Percentiles rank a stretch among this genome's conserved stretches.
Conservation (phyloP, 2,329 filamentous ascomycete genomes). For the Phialemoniopsis sp. region DNA sequence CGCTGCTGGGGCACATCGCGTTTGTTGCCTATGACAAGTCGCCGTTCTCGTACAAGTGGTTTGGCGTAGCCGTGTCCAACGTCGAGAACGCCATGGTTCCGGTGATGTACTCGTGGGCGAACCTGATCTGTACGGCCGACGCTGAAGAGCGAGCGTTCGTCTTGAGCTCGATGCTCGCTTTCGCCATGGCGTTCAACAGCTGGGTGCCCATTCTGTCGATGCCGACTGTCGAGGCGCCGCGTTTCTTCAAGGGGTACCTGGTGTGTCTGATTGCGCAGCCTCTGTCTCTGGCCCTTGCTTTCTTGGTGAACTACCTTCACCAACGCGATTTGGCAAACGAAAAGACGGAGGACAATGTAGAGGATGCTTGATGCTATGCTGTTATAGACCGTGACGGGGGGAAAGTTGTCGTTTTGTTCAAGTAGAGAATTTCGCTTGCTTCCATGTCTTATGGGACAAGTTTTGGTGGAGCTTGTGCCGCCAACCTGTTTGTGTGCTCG, state of each 20-base stretch:
- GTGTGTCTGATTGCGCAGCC: slow-evolving; percentile 8
- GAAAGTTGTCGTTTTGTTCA: no score
- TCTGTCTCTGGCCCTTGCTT: not conserved
- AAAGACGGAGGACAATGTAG: not conserved
- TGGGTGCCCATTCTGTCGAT: slow-evolving; percentile 26
- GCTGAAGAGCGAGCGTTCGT: slow-evolving; percentile 35
- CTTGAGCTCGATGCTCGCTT: slow-evolving; percentile 33
- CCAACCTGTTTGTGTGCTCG: no score
- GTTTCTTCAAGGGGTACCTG: slow-evolving; percentile 19
- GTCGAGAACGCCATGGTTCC: slow-evolving; percentile 7
- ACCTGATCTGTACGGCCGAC: slow-evolving; percentile 28
- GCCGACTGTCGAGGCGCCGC: slow-evolving; percentile 21
- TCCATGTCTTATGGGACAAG: no score
- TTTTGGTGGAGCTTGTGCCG: no score
- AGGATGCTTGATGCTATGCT: no score
- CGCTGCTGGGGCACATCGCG: slow-evolving; percentile 2
- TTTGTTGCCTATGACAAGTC: slow-evolving; percentile 4
- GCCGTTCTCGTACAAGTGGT: slow-evolving; percentile 7
- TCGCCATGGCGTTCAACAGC: slow-evolving; percentile 29
- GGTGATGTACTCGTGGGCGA: slow-evolving; percentile 25
- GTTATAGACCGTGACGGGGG: no score
- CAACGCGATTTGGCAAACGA: not conserved
- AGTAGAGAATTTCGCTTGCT: no score
- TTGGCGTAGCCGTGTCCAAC: slow-evolving; percentile 6
- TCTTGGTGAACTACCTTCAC: slow-evolving; percentile 3